These are phyloP conservation scores for Xanthoconium stramineum DNA, from an alignment of 768 basidiomycete genomes.

Conservation along the genomic window DNA sequence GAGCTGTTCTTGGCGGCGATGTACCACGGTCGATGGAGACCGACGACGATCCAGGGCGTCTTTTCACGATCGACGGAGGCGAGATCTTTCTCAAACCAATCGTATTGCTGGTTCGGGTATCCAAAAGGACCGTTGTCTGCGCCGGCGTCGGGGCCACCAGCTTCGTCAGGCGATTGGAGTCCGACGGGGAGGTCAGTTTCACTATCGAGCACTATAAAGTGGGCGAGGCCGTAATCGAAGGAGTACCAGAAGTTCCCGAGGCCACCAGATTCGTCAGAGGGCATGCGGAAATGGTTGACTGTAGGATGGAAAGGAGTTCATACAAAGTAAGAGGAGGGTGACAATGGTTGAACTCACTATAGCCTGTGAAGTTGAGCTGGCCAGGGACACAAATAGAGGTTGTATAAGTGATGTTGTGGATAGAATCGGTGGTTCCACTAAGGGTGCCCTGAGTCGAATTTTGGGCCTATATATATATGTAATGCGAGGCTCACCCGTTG, in stretches of 20 bases:
- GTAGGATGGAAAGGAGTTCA: neutral
- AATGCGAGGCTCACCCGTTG: constrained; percentile 20
- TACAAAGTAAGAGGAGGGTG: too few relatives aligned
- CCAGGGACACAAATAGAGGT: constrained; percentile 26
- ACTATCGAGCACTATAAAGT: constrained; percentile 22
- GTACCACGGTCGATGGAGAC: constrained; percentile 30
- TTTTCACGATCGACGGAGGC: constrained; percentile 20
- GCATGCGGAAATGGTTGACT: constrained; percentile 31
- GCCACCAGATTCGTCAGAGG: constrained; percentile 24
- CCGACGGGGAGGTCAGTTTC: constrained; percentile 28
- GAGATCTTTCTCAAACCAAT: constrained; percentile 28
- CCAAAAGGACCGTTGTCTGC: constrained; percentile 27
- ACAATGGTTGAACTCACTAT: constrained; percentile 16
- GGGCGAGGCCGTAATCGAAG: constrained; percentile 29
- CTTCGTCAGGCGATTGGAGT: constrained; percentile 22
- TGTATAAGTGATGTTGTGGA: constrained; percentile 27
- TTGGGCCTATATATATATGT: neutral
- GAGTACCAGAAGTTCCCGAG: constrained; percentile 32
- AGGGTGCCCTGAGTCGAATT: neutral
- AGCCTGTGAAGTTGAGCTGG: constrained; percentile 28
- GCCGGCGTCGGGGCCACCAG: constrained; percentile 20
- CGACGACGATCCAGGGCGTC: constrained; percentile 28
- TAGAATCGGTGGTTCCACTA: constrained; percentile 22
- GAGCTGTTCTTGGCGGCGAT: constrained; percentile 9
- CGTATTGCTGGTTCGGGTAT: constrained; percentile 25